Conservation (phyloP, 805 yeast genomes). For the Priceomyces carsonii region DNA sequence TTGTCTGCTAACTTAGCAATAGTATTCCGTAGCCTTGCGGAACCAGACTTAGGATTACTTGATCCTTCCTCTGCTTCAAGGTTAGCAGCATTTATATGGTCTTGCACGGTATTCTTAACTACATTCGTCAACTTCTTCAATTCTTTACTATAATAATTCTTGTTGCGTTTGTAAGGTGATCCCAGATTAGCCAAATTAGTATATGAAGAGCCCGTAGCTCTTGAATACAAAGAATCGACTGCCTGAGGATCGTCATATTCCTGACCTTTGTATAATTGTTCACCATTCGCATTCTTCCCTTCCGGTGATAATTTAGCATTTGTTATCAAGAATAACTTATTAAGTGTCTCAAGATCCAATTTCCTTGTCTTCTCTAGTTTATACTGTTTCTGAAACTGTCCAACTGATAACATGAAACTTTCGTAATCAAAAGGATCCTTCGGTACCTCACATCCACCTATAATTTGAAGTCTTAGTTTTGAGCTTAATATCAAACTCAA, state of each 20-base stretch:
- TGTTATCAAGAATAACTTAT: constrained; percentile 34
- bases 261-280: not conserved
- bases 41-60: constrained; percentile 16
- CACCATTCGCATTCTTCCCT: constrained; percentile 11
- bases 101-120: constrained; percentile 74
- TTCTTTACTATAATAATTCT: constrained; percentile 39
- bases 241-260: not conserved
- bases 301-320: constrained; percentile 31
- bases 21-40: constrained; percentile 31
- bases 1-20: constrained; percentile 37
- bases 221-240: not conserved
- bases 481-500: constrained; percentile 75
- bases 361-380: constrained; percentile 51
- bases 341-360: constrained; percentile 58
- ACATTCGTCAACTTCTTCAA: constrained; percentile 58
- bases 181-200: constrained; percentile 6
- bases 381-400: constrained; percentile 75
- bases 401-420: constrained; percentile 63
- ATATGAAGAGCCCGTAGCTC: constrained; percentile 1
- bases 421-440: constrained; percentile 85
- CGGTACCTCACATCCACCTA: constrained; percentile 53
- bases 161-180: constrained; percentile 24
- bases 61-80: constrained; percentile 17
- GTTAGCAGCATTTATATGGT: constrained; percentile 36
- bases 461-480: constrained; percentile 53